Percentiles rank a stretch among this genome's conserved stretches.
Evolutionary conservation across 176 grass and related monocot genomes (phyloP).

Genomic region (Saccharum officinarum): DNA sequence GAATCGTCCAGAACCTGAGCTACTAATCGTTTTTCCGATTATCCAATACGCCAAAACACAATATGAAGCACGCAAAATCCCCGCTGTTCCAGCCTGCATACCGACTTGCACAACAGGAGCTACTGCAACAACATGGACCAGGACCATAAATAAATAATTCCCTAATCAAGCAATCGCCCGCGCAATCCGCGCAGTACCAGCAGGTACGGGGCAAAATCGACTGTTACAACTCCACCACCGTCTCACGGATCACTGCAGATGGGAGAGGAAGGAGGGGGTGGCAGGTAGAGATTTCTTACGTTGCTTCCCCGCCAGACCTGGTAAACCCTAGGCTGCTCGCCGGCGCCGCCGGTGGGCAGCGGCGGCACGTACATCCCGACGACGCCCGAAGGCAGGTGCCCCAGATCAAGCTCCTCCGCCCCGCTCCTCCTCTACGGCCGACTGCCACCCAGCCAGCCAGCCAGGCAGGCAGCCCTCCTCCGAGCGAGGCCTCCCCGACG

Average conservation of each 20-base stretch:
- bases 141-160: not conserved
- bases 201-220: not conserved
- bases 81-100: not conserved
- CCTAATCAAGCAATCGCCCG: not conserved
- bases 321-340: conserved; percentile 83
- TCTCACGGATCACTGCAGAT: not conserved
- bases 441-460: not conserved
- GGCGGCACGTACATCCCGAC: conserved; percentile 64
- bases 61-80: not conserved
- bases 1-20: not conserved
- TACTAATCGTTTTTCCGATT: not conserved
- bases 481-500: conserved; percentile 3
- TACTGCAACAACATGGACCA: not conserved
- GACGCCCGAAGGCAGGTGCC: conserved; percentile 10
- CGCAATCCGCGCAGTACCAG: not conserved
- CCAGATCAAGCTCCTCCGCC: conserved; percentile 12
- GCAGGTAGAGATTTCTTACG: conserved; percentile 49
- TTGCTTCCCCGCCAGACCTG: conserved; percentile 95
- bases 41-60: not conserved
- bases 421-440: conserved; percentile 9
- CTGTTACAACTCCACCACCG: not conserved
- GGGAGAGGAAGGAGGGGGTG: not conserved
- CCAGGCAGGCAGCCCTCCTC: not conserved
- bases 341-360: conserved; percentile 28
- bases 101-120: not conserved